Conservation (phyloP, 805 yeast species). For the Candida oleophila region DNA sequence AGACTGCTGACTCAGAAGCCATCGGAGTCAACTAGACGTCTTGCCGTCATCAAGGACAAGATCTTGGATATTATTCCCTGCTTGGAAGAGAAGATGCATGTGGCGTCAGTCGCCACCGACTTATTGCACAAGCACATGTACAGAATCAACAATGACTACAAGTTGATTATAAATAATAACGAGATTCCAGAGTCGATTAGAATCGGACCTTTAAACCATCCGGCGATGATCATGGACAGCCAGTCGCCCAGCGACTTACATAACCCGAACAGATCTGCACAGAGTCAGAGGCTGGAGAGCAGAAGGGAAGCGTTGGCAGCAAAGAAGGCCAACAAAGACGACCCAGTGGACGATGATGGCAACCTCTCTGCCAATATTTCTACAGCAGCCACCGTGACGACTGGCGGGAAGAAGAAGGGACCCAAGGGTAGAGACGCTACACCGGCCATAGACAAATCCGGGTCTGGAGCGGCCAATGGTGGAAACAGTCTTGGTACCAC, state of each 20-base stretch:
- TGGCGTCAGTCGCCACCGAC: slow-evolving; percentile 87
- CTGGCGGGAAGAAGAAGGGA: slow-evolving; percentile 11
- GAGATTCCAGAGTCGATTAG: slow-evolving; percentile 83
- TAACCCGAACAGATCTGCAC: slow-evolving; percentile 52
- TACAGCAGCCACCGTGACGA: not conserved
- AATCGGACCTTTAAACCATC: slow-evolving; percentile 80
- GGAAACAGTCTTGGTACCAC: slow-evolving; percentile 18
- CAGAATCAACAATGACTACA: slow-evolving; percentile 79
- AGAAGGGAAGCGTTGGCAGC: slow-evolving; percentile 94
- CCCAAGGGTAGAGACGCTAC: slow-evolving; percentile 10
- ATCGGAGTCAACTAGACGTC: slow-evolving; percentile 19
- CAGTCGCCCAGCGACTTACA: slow-evolving; percentile 44
- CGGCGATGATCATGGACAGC: slow-evolving; percentile 75
- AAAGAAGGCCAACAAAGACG: slow-evolving; percentile 57
- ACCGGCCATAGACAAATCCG: not conserved
- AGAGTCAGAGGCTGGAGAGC: slow-evolving; percentile 76
- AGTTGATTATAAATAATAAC: slow-evolving; percentile 61
- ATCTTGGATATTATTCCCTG: slow-evolving; percentile 81
- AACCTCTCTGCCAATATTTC: slow-evolving; percentile 1
- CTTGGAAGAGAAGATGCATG: slow-evolving; percentile 95
- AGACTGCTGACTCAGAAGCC: not conserved
- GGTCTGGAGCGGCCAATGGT: not conserved
- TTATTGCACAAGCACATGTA: slow-evolving; percentile 63
- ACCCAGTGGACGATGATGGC: slow-evolving; percentile 25
- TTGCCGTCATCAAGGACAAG: slow-evolving; percentile 42